Base-by-base conservation (phyloP, 225 moss, liverwort and hornwort genomes). In the Takakia lepidozioides region DNA sequence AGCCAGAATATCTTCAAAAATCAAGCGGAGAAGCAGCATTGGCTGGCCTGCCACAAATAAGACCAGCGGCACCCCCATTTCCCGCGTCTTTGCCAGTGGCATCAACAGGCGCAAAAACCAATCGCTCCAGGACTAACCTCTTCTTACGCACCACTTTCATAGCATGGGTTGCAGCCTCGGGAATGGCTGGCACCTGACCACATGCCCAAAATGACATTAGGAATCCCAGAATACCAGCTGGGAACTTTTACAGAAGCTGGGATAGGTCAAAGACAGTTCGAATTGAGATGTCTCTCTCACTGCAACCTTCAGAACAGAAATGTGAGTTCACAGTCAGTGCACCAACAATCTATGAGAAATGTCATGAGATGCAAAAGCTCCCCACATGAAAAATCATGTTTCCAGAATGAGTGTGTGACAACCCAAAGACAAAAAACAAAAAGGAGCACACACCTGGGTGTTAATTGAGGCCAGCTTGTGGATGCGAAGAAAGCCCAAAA, bases 401-500 rank as follows among this genome's bases (percentile, higher is more conserved):
- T n/a, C n/a, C n/a, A n/a, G n/a, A n/a, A n/a, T n/a, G n/a, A n/a
- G n/a, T n/a, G n/a, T n/a, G n/a, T n/a, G n/a, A n/a, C n/a, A n/a
- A n/a, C n/a, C n/a, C n/a, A n/a, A n/a, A n/a, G n/a, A n/a, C n/a
- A n/a, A n/a, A n/a, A n/a, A n/a, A n/a, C n/a, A n/a, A n/a, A n/a
- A n/a, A n/a, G n/a, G n/a, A n/a, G n/a, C 2, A 23, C 59, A 24
- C 40, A 95, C 93, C 75, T 90, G 95, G 25, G 90, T 87, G 42
- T 95, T 95, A 28, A 95, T 69, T 32, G 84, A 69, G 24, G 82
- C 77, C 62, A 90, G 67, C 73, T 71, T 90, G 63, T 87, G 90
- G 47, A 95, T 83, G 48, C 84, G 81, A 38, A 95, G 80, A 51
- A 95, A 90, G 50, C 95, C 95, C 36, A 84, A 72, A 46, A 87